Conservation (phyloP, 164 flowering plant species). For the Umbilicus rupestris region DNA sequence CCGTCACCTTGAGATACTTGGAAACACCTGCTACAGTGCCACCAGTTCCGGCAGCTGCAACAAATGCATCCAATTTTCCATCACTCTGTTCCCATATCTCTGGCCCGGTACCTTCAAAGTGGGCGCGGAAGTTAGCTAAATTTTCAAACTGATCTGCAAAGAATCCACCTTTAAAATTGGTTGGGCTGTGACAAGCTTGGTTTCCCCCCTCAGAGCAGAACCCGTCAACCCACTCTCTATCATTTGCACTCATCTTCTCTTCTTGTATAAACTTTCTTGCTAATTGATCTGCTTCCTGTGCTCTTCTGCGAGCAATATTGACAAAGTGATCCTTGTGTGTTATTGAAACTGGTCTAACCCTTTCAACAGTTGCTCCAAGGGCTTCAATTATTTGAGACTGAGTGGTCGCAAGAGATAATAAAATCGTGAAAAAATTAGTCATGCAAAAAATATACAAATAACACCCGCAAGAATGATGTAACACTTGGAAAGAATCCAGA, state of each 20-base stretch:
- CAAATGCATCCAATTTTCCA: conserved; percentile 70
- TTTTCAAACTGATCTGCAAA: conserved; percentile 99
- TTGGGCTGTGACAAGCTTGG: conserved; percentile 17
- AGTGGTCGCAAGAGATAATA: conserved; percentile 3
- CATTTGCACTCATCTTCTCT: conserved; percentile 18
- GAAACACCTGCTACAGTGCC: conserved; percentile 93
- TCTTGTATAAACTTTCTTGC: conserved; percentile 26
- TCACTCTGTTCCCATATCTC: conserved; percentile 93
- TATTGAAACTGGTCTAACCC: conserved; percentile 94
- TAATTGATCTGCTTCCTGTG: conserved; percentile 61
- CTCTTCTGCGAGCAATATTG: conserved; percentile 80
- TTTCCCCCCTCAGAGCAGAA: conserved; percentile 19
- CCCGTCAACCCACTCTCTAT: conserved; percentile 26
- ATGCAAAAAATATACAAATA: not conserved
- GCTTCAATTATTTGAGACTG: conserved; percentile 96
- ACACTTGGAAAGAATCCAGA: too few relatives aligned
- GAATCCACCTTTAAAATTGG: conserved; percentile 66
- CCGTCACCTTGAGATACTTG: conserved; percentile 59
- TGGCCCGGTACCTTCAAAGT: conserved; percentile 92
- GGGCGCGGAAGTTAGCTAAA: conserved; percentile 84
- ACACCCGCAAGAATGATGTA: not conserved
- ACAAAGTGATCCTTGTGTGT: conserved; percentile 88
- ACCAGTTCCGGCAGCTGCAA: conserved; percentile 95
- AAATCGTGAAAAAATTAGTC: not conserved
- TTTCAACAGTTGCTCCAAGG: conserved; percentile 94